Percentiles rank a stretch among this genome's conserved stretches.
phyloP scores from a whole-genome alignment of 2,329 filamentous ascomycete species.

The Didymella exigua region DNA sequence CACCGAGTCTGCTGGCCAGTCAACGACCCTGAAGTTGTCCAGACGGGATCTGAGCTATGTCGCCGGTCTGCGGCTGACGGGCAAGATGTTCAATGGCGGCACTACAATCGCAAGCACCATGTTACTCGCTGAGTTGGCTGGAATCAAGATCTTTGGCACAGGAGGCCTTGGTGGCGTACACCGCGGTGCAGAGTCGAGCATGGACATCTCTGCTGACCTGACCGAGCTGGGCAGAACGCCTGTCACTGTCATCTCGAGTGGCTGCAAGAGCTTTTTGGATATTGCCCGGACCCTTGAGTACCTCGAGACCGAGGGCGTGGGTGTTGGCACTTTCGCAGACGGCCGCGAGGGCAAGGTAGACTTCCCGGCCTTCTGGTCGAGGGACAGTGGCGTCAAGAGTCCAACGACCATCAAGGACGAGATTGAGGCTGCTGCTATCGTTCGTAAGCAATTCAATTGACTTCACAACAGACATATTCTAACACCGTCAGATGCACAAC shows the following conservation, averaged over 20 bases:
- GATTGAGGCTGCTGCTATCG: conserved; percentile 84
- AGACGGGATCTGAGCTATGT: conserved; percentile 84
- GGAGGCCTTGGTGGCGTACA: conserved; percentile 95
- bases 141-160: conserved; percentile 91
- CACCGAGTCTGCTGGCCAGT: conserved; percentile 66
- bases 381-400: conserved; percentile 82
- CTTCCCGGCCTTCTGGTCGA: conserved; percentile 91
- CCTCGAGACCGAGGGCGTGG: conserved; percentile 73
- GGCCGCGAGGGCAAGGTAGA: conserved; percentile 74
- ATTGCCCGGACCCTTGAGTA: conserved; percentile 87
- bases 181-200: conserved; percentile 79
- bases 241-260: conserved; percentile 85
- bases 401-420: conserved; percentile 77
- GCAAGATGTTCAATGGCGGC: conserved; percentile 77
- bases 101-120: conserved; percentile 95
- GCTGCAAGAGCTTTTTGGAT: conserved; percentile 96
- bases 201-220: conserved; percentile 95
- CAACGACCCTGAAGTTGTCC: conserved; percentile 79
- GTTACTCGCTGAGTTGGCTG: conserved; percentile 82
- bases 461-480: no score
- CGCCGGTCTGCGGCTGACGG: conserved; percentile 71
- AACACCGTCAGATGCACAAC: conserved; percentile 67
- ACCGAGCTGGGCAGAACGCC: conserved; percentile 90
- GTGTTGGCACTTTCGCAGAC: conserved; percentile 88
- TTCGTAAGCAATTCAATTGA: conserved; percentile 58